Base-by-base conservation (phyloP, 2,329 filamentous ascomycete species). In the Ophiostoma piceae region DNA sequence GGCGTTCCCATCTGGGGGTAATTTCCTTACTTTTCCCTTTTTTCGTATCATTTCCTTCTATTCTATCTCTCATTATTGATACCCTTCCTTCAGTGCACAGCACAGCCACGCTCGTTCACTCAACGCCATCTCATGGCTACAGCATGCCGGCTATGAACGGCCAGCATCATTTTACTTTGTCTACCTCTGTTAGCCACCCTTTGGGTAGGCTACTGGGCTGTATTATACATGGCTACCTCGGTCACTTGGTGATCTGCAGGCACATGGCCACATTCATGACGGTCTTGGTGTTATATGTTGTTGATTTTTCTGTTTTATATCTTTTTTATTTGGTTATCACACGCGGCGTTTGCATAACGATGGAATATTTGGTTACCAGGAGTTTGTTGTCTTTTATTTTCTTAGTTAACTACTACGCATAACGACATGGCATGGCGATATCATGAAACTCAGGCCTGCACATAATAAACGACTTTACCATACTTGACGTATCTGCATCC, bases 1-100 rank as follows among this genome's bases (percentile, higher is more conserved):
- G 80, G 83, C 47, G 81, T 79, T 2, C 85, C 84, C 0, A 85
- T 87, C n/a, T 86, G 84, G 84, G 81, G 83, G n/a, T 85, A 72
- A 66, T 16, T 64, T 62, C 32, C 16, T 7, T 37, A 57, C 22
- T 35, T 47, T 4, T 41, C 16, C 51, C n/a, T 51, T 14, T 37
- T 64, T n/a, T 37, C 14, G 1, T 62, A 5, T 8, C 8, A 32
- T 22, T 14, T 29, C n/a, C 51, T 57, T 57, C 11, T 54, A 22
- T n/a, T 7, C 5, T n/a, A 2, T 4, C 16, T 47, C 16, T 47
- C 19, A 57, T 57, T 22, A 5, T 32, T 62, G 57, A 62, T 62
- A 62, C 57, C 57, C 57, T 62, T 62, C 16, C 43, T 47, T n/a
- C 16, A 5, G 43, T 47, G 19, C 43, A 47, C 43, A 8, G 43